These are phyloP conservation scores for Ogataea hybrid DNA, from an alignment of 1,139 yeast genomes.

Conservation along the genomic window DNA sequence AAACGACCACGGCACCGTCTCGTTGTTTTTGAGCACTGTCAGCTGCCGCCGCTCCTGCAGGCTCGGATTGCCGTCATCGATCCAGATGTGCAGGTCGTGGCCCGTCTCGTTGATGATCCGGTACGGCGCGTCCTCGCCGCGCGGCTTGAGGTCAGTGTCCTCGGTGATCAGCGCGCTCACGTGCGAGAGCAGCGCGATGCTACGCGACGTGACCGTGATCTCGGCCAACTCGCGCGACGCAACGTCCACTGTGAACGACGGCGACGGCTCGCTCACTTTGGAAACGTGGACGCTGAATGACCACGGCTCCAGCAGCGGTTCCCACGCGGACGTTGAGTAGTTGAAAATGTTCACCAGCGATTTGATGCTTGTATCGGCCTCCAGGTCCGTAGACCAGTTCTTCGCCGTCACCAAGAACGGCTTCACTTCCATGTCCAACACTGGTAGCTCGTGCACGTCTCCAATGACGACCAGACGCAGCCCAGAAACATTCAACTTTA, in stretches of 20 bases:
- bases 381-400: conserved; percentile 89
- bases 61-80: conserved; percentile 39
- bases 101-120: conserved; percentile 84
- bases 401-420: conserved; percentile 71
- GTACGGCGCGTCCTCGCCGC: conserved; percentile 86
- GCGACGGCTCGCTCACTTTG: conserved; percentile 42
- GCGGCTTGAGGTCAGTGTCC: conserved; percentile 49
- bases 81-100: conserved; percentile 73
- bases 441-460: conserved; percentile 91
- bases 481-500: conserved; percentile 75
- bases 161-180: conserved; percentile 58
- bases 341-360: conserved; percentile 80
- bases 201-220: conserved; percentile 75
- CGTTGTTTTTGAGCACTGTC: conserved; percentile 47
- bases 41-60: conserved; percentile 23
- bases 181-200: conserved; percentile 75
- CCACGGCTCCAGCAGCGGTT: conserved; percentile 90
- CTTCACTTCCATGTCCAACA: conserved; percentile 73
- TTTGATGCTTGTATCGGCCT: conserved; percentile 68
- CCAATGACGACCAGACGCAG: conserved; percentile 86
- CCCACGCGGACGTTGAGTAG: conserved; percentile 94
- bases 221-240: conserved; percentile 77
- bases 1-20: conserved; percentile 79
- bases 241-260: conserved; percentile 56
- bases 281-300: conserved; percentile 74